Base-by-base conservation (phyloP, 73 alveolate genomes). In the Paramecium octaurelia region DNA sequence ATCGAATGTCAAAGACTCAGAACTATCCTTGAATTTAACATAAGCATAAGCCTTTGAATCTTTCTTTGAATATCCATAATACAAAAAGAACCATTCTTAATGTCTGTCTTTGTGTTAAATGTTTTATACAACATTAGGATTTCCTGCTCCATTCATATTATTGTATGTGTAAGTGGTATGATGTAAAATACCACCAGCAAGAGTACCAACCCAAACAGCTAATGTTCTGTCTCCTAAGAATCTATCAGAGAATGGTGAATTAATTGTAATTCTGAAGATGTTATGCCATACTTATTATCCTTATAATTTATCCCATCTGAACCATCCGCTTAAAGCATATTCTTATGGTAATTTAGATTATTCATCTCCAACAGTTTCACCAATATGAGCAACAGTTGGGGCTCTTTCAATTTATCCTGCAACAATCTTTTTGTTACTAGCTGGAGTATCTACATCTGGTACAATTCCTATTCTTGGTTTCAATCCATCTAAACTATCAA, bases 321-420 rank as follows among this genome's bases (percentile, higher is more conserved):
- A 86, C 93, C 93, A 86, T 57, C 93, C 93, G 27, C 93, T 86
- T 10, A 86, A 58, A 5, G 84, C 91, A 80, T 80, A 80, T 48
- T 80, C 91, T 43, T 40, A 80, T 80, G 91, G 91, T 12, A 80
- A 48, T 48, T 48, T 48, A 54, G 69, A 18, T 54, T 54, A 18
- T 54, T 54, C 69, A 46, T 46, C 73, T 21, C 73, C 91, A 23
- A 46, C 91, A 12, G 57, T 43, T 80, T 80, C 34, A 40, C 18
- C 60, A 75, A 40, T 35, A 31, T 36, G 91, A 24, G 70, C 70
- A 21, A 44, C 91, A 80, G 57, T 48, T 43, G 91, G 91, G 31
- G 9, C 84, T 64, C 84, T 64, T 34, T 64, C 84, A 1, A 64
- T 64, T 64, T 64, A 64, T 31, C 46, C 84, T 23, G 84, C 84